phyloP scores from a whole-genome alignment of 2,329 filamentous ascomycete species.

The Cercospora janseana region DNA sequence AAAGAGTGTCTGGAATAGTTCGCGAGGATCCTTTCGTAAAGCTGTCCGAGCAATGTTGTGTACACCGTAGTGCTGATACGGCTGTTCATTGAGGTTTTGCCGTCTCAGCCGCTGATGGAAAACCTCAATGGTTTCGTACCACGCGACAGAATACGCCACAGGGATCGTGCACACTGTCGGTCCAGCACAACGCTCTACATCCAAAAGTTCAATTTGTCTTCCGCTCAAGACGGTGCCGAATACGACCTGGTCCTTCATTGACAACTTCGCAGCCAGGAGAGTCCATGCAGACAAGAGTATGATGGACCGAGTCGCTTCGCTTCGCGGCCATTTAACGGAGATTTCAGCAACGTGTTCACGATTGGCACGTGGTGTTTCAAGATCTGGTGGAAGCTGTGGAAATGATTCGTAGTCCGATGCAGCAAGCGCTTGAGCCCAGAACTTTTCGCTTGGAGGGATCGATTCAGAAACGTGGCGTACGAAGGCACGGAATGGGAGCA shows the following conservation, averaged over 20 bases:
- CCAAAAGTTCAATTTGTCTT: conserved; percentile 12
- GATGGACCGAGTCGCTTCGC: background rate
- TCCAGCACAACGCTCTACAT: conserved; percentile 12
- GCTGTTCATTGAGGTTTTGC: conserved; percentile 11
- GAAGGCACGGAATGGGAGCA: background rate
- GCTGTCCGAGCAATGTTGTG: background rate
- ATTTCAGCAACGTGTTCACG: background rate
- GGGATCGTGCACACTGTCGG: conserved; percentile 20
- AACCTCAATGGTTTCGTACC: background rate
- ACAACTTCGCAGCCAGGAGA: conserved; percentile 4
- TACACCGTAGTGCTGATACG: conserved; percentile 17
- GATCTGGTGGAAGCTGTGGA: conserved; percentile 1
- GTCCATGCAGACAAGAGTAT: conserved; percentile 15
- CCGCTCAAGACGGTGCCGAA: conserved; percentile 16
- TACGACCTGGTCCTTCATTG: conserved; percentile 2
- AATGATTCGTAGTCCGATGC: background rate
- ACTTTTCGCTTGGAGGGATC: background rate
- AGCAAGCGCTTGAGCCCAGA: conserved; percentile 1
- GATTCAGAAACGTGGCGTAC: background rate
- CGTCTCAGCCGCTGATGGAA: conserved; percentile 8
- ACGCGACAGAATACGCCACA: conserved; percentile 2
- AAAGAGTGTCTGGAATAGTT: conserved; percentile 56
- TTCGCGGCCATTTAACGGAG: conserved; percentile 7
- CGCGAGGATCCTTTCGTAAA: conserved; percentile 39
- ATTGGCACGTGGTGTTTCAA: conserved; percentile 5